Conservation (phyloP, 1,139 yeast genomes). For the Saccharomyces hybrid region DNA sequence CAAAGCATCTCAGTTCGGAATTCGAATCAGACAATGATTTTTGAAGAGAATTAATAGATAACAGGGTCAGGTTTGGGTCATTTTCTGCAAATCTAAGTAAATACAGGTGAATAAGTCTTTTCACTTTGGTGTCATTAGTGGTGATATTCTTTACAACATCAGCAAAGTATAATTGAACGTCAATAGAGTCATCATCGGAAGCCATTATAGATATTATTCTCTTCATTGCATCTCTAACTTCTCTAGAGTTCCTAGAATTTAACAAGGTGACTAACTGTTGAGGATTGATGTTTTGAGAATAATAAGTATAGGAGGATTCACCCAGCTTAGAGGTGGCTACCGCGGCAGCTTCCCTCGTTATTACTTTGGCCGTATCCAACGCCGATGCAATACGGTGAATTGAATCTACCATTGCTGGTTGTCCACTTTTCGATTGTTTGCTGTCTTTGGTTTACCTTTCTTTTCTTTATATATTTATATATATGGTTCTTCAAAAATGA, state of each 20-base stretch:
- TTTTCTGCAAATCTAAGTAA: conserved; percentile 70
- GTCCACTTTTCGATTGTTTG: neutral
- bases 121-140: conserved; percentile 57
- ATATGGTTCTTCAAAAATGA: neutral
- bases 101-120: conserved; percentile 72
- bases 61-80: conserved; percentile 80
- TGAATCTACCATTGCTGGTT: conserved; percentile 42
- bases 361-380: conserved; percentile 73
- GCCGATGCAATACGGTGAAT: conserved; percentile 45
- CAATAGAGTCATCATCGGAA: conserved; percentile 45
- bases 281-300: conserved; percentile 42
- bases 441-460: neutral
- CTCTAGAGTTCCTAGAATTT: conserved; percentile 64
- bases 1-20: conserved; percentile 60
- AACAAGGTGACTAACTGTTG: conserved; percentile 59
- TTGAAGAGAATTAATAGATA: conserved; percentile 88
- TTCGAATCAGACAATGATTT: conserved; percentile 65
- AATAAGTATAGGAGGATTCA: conserved; percentile 39
- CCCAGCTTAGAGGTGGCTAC: conserved; percentile 63
- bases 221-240: conserved; percentile 67
- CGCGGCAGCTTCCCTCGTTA: conserved; percentile 75
- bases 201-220: conserved; percentile 62
- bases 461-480: neutral
- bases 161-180: conserved; percentile 45
- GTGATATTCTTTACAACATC: conserved; percentile 87